phyloP scores from a whole-genome alignment of 495 filamentous ascomycete species.

The Astrothelium subdiscretum region DNA sequence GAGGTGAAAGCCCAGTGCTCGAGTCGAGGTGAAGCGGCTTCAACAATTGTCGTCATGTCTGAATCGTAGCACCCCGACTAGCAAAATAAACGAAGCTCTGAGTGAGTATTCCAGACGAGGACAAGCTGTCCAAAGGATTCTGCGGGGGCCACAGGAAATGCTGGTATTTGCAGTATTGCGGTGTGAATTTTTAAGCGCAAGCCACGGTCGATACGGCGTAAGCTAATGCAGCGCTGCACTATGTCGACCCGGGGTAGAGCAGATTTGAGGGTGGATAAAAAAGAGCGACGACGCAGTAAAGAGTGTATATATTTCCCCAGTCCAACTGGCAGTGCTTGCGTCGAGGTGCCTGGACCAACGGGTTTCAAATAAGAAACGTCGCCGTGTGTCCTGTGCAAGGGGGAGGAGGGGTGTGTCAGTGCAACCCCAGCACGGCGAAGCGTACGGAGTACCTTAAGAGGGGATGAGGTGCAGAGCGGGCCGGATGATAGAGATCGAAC shows the following conservation, averaged over 20 bases:
- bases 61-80: background rate
- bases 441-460: background rate
- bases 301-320: background rate
- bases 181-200: background rate
- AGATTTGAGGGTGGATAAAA: background rate
- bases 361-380: constrained; percentile 3
- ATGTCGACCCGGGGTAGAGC: background rate
- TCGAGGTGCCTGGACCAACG: too few relatives aligned
- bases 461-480: background rate
- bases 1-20: background rate
- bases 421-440: background rate
- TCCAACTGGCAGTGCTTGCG: too few relatives aligned
- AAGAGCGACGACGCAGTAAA: background rate
- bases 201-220: background rate
- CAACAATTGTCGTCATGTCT: background rate
- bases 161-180: background rate
- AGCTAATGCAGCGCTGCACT: background rate
- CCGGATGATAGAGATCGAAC: background rate
- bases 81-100: too few relatives aligned
- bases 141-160: background rate
- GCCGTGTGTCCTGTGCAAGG: background rate
- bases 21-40: background rate
- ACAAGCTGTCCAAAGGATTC: background rate
- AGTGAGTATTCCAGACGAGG: too few relatives aligned
- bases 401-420: background rate